phyloP scores from a whole-genome alignment of 768 basidiomycete genomes.

The Chiua virens region DNA sequence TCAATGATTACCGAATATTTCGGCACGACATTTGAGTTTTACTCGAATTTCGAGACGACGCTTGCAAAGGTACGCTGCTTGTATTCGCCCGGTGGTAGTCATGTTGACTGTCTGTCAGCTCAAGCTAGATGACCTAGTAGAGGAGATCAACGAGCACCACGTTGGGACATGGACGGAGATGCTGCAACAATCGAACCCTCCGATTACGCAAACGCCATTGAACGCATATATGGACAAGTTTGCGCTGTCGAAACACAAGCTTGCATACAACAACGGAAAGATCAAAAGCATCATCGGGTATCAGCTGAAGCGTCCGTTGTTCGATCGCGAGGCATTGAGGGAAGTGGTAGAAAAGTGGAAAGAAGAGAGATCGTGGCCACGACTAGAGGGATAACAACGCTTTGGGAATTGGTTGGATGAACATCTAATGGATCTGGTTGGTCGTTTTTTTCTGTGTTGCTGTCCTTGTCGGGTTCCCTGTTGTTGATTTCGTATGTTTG shows the following conservation, averaged over 20 bases:
- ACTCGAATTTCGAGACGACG: constrained; percentile 66
- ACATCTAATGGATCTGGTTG: constrained; percentile 16
- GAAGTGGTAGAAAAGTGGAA: constrained; percentile 84
- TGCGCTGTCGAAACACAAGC: constrained; percentile 63
- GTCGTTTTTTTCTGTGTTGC: constrained; percentile 11
- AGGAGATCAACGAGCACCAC: constrained; percentile 85
- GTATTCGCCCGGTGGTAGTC: not conserved
- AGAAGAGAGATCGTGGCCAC: constrained; percentile 52
- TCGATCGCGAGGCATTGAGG: constrained; percentile 58
- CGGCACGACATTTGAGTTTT: constrained; percentile 79
- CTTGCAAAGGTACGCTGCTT: constrained; percentile 54
- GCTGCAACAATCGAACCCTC: constrained; percentile 68
- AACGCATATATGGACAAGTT: constrained; percentile 80
- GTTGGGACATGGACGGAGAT: constrained; percentile 82
- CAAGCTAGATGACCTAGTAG: constrained; percentile 65
- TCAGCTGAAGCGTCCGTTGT: constrained; percentile 57
- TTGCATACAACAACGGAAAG: constrained; percentile 71
- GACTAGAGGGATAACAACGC: constrained; percentile 17
- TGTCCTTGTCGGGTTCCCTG: not conserved
- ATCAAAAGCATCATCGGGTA: constrained; percentile 75
- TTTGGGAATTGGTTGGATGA: not conserved
- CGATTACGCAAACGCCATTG: constrained; percentile 68
- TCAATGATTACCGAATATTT: constrained; percentile 69
- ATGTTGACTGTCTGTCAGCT: constrained; percentile 40
- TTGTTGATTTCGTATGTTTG: no score